Conservation (phyloP, 2,329 filamentous ascomycete species). For the Drechslerella coelobrocha region DNA sequence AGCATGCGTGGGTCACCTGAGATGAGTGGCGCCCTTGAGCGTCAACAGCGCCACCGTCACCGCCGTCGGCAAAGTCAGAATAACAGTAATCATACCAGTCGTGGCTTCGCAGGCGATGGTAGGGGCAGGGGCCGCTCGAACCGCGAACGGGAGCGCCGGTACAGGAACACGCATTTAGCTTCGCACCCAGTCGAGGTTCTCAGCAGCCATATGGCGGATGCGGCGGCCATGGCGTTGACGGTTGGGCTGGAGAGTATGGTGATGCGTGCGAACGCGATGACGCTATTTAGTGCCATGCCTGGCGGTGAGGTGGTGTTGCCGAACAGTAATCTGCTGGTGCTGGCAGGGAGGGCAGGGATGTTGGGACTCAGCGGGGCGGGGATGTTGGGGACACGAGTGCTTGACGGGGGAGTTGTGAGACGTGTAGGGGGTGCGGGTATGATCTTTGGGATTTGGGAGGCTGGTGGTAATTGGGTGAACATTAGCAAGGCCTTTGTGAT, state of each 20-base stretch:
- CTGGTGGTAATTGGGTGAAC: slow-evolving; percentile 45
- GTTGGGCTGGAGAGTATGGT: slow-evolving; percentile 53
- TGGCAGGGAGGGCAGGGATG: slow-evolving; percentile 43
- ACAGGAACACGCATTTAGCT: slow-evolving; percentile 48
- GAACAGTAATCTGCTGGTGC: slow-evolving; percentile 37
- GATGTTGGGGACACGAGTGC: slow-evolving; percentile 18
- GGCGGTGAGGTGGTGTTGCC: slow-evolving; percentile 30
- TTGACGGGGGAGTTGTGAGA: slow-evolving; percentile 7
- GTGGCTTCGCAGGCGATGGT: slow-evolving; percentile 5
- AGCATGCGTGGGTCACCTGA: slow-evolving; percentile 32
- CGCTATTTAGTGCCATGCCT: slow-evolving; percentile 14
- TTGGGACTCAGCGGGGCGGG: slow-evolving; percentile 26
- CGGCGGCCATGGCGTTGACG: slow-evolving; percentile 52
- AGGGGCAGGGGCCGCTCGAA: slow-evolving; percentile 14
- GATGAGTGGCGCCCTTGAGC: slow-evolving; percentile 9
- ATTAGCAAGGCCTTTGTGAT: slow-evolving; percentile 50
- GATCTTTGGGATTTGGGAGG: slow-evolving; percentile 47
- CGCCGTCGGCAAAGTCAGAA: slow-evolving; percentile 5
- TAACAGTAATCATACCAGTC: background rate
- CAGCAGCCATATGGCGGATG: slow-evolving; percentile 54
- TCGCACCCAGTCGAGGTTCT: slow-evolving; percentile 53
- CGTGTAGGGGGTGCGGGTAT: slow-evolving; percentile 28
- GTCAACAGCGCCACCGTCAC: slow-evolving; percentile 18
- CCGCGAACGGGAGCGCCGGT: slow-evolving; percentile 28
- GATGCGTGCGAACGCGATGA: slow-evolving; percentile 53